phyloP scores from a whole-genome alignment of 306 rosid genomes.

The Mimosa pudica region DNA sequence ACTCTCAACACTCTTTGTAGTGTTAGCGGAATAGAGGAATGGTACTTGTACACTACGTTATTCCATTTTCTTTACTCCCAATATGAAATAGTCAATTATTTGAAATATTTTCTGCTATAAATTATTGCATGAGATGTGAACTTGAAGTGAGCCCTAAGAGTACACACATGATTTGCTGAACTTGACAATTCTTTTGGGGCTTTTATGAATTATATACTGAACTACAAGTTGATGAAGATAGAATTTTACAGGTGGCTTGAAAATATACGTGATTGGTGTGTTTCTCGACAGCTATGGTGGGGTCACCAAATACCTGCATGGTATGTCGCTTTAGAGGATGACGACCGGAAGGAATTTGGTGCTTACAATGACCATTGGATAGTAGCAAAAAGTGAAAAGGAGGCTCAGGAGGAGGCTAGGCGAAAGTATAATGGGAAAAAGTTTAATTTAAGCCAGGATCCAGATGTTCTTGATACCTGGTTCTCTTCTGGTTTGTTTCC shows the following conservation, averaged over 20 bases:
- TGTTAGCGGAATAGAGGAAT: neutral
- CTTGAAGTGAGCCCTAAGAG: neutral
- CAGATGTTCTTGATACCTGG: conserved; percentile 99
- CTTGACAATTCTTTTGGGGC: neutral
- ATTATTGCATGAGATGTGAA: conserved; percentile 1
- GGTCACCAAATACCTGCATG: conserved; percentile 97
- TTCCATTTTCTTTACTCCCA: neutral
- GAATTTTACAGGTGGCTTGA: conserved; percentile 81
- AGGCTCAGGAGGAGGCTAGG: conserved; percentile 70
- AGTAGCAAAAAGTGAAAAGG: conserved; percentile 76
- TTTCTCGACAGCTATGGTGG: conserved; percentile 99
- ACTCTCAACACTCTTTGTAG: conserved; percentile 11
- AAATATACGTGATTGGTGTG: conserved; percentile 91
- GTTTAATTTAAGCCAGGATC: conserved; percentile 69
- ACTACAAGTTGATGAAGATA: conserved; percentile 16
- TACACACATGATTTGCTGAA: neutral
- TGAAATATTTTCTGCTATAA: neutral
- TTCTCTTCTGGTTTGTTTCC: conserved; percentile 96
- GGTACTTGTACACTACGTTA: neutral
- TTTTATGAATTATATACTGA: conserved; percentile 1
- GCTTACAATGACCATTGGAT: conserved; percentile 77
- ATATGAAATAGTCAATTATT: neutral
- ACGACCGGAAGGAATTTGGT: conserved; percentile 69
- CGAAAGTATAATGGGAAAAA: conserved; percentile 61
- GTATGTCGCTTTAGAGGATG: conserved; percentile 79